phyloP scores from a whole-genome alignment of 2,329 filamentous ascomycete species.

The Fusarium fracticaudum region DNA sequence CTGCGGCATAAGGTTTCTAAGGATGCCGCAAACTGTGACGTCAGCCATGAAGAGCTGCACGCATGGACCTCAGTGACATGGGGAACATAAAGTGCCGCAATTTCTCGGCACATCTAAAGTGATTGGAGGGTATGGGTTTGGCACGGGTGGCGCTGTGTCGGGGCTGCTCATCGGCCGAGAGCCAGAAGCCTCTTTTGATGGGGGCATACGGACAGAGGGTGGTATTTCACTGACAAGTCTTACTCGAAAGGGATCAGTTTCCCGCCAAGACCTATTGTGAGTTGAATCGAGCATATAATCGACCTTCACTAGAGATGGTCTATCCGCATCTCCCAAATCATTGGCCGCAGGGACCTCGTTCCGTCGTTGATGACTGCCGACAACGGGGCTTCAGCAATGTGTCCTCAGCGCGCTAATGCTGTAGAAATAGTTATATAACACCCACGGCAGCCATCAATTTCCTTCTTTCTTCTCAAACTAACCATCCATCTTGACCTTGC shows the following conservation, averaged over 20 bases:
- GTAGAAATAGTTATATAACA: background rate
- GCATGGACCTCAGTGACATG: background rate
- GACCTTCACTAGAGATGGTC: background rate
- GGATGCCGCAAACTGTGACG: background rate
- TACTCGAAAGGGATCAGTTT: accelerated
- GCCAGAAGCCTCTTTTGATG: no score
- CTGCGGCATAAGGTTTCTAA: background rate
- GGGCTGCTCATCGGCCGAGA: background rate
- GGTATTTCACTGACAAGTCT: background rate
- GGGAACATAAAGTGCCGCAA: background rate
- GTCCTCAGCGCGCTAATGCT: background rate
- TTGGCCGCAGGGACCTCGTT: background rate
- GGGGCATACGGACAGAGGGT: accelerated
- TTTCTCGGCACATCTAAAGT: background rate
- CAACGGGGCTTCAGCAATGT: background rate
- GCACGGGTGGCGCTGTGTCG: no score
- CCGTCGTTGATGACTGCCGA: background rate
- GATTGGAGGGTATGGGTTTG: background rate
- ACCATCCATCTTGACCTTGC: accelerated
- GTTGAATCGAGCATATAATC: background rate
- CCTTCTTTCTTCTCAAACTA: background rate
- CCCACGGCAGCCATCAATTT: accelerated
- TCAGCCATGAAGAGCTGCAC: background rate
- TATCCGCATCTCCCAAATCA: background rate
- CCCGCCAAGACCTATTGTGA: background rate